Evolutionary conservation across 495 filamentous ascomycete genomes (phyloP).

Genomic region (Penicillium samsonianum): DNA sequence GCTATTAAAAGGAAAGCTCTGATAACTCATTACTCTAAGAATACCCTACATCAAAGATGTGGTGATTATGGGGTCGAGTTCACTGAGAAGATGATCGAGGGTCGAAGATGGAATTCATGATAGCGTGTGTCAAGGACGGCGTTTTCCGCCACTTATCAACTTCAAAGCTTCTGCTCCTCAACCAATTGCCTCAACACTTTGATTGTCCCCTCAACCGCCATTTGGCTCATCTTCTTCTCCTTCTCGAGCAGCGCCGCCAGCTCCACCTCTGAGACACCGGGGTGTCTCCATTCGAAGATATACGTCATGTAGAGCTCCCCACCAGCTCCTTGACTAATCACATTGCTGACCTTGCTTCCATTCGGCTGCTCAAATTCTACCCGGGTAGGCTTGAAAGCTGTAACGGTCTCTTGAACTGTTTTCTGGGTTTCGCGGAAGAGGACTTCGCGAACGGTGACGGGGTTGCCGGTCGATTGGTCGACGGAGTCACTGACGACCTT

Average conservation of each 20-base stretch:
- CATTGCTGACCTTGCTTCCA: slow-evolving; percentile 47
- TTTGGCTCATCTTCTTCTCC: slow-evolving; percentile 32
- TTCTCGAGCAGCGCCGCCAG: slow-evolving; percentile 29
- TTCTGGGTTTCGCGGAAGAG: slow-evolving; percentile 25
- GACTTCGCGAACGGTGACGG: slow-evolving; percentile 29
- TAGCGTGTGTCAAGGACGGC: neutral
- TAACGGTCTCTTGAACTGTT: slow-evolving; percentile 29
- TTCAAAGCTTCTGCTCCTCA: slow-evolving; percentile 31
- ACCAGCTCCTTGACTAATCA: slow-evolving; percentile 47
- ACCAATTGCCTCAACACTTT: slow-evolving; percentile 36
- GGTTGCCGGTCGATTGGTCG: slow-evolving; percentile 33
- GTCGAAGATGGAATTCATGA: slow-evolving; percentile 1
- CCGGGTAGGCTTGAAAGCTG: slow-evolving; percentile 24
- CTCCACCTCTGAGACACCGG: slow-evolving; percentile 35
- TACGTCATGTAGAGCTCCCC: slow-evolving; percentile 55
- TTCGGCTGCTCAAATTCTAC: slow-evolving; percentile 40
- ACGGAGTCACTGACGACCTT: slow-evolving; percentile 39
- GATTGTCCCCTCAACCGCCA: slow-evolving; percentile 41
- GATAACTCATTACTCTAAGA: slow-evolving; percentile 1
- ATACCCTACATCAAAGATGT: neutral
- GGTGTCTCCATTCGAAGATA: slow-evolving; percentile 54
- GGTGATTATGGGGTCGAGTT: neutral
- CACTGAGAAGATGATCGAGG: neutral
- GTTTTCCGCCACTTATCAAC: neutral
- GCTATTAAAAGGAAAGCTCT: neutral